These are phyloP conservation scores for Floccularia luteovirens DNA, from an alignment of 768 basidiomycete genomes.

Conservation along the genomic window DNA sequence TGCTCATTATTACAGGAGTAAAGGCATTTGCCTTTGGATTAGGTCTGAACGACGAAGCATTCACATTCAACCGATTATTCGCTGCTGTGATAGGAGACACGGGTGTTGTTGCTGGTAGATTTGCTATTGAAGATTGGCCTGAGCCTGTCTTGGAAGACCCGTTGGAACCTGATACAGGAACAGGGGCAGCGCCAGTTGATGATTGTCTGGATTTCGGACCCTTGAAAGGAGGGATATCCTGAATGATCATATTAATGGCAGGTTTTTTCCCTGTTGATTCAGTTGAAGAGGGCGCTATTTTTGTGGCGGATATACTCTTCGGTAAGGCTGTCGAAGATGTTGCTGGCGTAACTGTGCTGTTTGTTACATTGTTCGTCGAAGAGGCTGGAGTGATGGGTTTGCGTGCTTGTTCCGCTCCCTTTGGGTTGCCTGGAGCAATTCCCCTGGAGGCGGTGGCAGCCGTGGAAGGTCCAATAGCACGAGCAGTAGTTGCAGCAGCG, in stretches of 20 bases:
- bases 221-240: conserved; percentile 87
- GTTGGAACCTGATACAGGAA: conserved; percentile 16
- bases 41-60: conserved; percentile 88
- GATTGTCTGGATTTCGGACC: conserved; percentile 27
- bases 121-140: neutral
- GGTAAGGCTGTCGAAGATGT: conserved; percentile 3
- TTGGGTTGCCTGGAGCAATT: conserved; percentile 23
- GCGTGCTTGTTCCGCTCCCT: conserved; percentile 18
- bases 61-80: conserved; percentile 67
- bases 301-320: conserved; percentile 20
- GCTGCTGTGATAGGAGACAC: conserved; percentile 45
- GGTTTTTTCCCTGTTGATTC: conserved; percentile 33
- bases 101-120: conserved; percentile 12
- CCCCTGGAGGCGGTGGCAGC: conserved; percentile 43
- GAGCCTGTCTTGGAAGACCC: conserved; percentile 3
- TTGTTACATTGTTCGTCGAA: conserved; percentile 1
- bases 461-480: conserved; percentile 58
- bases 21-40: conserved; percentile 75
- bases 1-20: conserved; percentile 46
- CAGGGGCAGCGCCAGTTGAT: conserved; percentile 21
- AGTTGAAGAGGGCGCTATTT: conserved; percentile 10
- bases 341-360: neutral
- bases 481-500: conserved; percentile 57
- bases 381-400: conserved; percentile 15
- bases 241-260: conserved; percentile 70